Base-by-base conservation (phyloP, 108 stramenopile species). In the Cyclostephanos tholiformis region DNA sequence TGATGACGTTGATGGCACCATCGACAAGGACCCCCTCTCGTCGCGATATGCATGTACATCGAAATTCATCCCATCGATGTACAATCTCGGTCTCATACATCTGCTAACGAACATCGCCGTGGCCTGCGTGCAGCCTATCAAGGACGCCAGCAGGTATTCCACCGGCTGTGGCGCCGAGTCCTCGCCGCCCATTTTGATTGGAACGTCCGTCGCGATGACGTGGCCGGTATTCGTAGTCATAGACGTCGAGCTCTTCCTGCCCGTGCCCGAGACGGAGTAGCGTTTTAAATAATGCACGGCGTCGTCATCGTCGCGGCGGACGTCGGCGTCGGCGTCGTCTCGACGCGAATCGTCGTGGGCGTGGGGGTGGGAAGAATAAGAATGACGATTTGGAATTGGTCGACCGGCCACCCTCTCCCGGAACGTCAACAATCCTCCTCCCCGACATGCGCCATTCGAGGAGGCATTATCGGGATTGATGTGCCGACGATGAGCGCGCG, bases 91-190 rank as follows among this genome's bases (percentile, higher is more conserved):
- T 38, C 32, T 55, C 89, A 91, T 84, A 39, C 80, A 76, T 10
- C 90, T 80, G 36, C 89, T 88, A 22, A 92, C 91, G 81, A 82
- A 95, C 0, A 88, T 14, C n/a, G 90, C 88, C 6, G 94, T 95
- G 10, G 90, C 91, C 53, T 90, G 88, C 6, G 89, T 89, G 74
- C 94, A 95, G 8, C 94, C 94, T 43, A 88, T 69, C 65, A 88
- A 75, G 13, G 94, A 79, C 23, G 89, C 88, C 14, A 95, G 61
- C 19, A 95, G 72, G 20, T 71, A 70, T 69, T 95, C 91, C 19
- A 95, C 89, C 0, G 94, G 94, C 76, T 95, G 91, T 2, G 91
- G 88, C 12, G 87, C 87, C 30, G 77, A 65, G 67, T 93, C 80
- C 0, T 25, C 27, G 2, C 90, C 90, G 51, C 90, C 93, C 90